These are phyloP conservation scores for Aspergillus asperescens DNA, from an alignment of 495 filamentous ascomycete genomes.

Conservation along the genomic window DNA sequence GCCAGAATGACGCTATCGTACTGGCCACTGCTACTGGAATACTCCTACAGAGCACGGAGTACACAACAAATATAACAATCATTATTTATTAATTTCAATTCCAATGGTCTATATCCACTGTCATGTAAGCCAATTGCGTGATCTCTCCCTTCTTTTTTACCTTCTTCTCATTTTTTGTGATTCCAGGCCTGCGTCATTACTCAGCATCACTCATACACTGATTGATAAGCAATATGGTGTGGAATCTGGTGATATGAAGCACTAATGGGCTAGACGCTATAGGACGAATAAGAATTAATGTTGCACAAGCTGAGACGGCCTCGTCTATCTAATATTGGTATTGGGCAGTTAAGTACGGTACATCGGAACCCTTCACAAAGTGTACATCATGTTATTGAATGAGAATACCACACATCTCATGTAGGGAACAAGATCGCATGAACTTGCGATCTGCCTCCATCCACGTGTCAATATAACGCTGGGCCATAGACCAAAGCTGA, in stretches of 20 bases:
- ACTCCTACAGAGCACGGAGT: too few species aligned
- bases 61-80: too few species aligned
- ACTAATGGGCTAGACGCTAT: too few species aligned
- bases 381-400: neutral
- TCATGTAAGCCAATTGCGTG: neutral
- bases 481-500: slow-evolving; percentile 8
- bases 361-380: neutral
- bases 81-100: too few species aligned
- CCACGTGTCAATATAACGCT: neutral
- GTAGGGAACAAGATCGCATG: neutral
- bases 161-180: neutral
- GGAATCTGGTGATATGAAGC: too few species aligned
- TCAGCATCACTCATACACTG: neutral
- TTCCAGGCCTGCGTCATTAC: neutral
- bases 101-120: too few species aligned
- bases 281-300: neutral
- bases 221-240: slow-evolving; percentile 2
- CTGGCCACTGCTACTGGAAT: neutral
- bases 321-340: neutral
- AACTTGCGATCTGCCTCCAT: slow-evolving; percentile 1
- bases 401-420: neutral
- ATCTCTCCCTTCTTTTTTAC: neutral
- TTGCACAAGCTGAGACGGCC: neutral
- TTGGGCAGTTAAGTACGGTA: neutral
- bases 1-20: slow-evolving; percentile 3